Evolutionary conservation across 345 rosid genomes (phyloP).

Genomic region (Euphorbia lathyris): DNA sequence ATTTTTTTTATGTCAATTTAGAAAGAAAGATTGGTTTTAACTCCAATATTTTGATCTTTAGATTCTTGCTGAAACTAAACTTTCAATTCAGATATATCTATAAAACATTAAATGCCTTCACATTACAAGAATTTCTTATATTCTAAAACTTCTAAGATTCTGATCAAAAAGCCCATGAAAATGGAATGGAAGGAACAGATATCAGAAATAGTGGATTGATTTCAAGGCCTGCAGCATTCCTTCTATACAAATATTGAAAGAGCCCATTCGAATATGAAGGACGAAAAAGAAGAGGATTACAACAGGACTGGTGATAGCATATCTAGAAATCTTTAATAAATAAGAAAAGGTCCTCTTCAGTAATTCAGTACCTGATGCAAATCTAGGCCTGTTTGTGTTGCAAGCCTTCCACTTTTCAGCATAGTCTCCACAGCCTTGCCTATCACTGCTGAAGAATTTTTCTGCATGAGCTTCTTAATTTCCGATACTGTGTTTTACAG

Average conservation of each 20-base stretch:
- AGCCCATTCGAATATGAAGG: neutral
- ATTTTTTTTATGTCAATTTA: neutral
- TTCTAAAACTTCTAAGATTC: neutral
- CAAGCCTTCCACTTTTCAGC: constrained; percentile 74
- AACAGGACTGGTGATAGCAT: neutral
- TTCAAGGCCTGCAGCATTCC: neutral
- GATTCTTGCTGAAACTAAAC: neutral
- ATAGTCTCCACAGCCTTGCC: constrained; percentile 62
- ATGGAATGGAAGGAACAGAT: neutral
- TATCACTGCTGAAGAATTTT: constrained; percentile 43
- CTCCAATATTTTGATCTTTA: neutral
- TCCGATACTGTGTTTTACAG: constrained; percentile 51
- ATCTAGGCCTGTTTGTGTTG: constrained; percentile 76
- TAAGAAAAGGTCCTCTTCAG: neutral
- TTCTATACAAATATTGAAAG: neutral
- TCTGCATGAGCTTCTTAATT: constrained; percentile 66
- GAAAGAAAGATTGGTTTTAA: neutral
- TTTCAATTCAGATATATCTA: neutral
- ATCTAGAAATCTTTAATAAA: neutral
- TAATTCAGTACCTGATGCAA: constrained; percentile 67
- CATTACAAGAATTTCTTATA: neutral
- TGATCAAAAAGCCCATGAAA: neutral
- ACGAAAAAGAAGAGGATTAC: neutral
- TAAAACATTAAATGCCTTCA: neutral
- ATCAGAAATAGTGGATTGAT: too few relatives aligned